phyloP scores from a whole-genome alignment of 441 rosid species.

The Mallotus repandus region DNA sequence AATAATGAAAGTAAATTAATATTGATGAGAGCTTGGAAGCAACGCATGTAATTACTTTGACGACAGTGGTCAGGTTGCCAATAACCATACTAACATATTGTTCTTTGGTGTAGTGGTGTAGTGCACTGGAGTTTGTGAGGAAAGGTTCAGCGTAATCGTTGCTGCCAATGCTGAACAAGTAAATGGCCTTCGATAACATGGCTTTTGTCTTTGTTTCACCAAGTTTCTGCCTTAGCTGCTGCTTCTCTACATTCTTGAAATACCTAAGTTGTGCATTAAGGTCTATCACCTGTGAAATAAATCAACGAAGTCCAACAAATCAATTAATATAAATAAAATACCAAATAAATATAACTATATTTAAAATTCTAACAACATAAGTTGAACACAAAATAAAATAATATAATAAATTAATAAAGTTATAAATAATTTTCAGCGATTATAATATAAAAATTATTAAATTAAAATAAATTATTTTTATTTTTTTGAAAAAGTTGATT shows the following conservation, averaged over 20 bases:
- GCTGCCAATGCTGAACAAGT: slow-evolving; percentile 29
- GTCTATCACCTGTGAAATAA: background rate
- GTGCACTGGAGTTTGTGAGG: background rate
- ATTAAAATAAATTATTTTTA: no score
- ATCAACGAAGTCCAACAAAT: background rate
- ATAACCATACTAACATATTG: slow-evolving; percentile 34
- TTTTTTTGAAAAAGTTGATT: no score
- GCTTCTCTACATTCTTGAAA: slow-evolving; percentile 25
- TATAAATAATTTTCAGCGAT: no score
- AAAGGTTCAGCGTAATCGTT: slow-evolving; percentile 23
- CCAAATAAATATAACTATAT: no score
- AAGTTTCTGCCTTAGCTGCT: slow-evolving; percentile 11
- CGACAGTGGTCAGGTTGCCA: slow-evolving; percentile 35
- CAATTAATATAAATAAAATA: no score
- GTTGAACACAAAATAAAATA: no score
- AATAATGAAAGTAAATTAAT: no score
- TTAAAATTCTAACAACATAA: no score
- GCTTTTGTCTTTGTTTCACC: slow-evolving; percentile 15
- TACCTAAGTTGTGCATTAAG: slow-evolving; percentile 25
- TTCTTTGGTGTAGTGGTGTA: background rate
- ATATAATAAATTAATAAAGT: no score
- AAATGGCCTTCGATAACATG: slow-evolving; percentile 23
- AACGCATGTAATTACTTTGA: slow-evolving; percentile 33
- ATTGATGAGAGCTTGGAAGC: background rate
- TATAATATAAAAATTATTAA: no score